These are phyloP conservation scores for Aethionema arabicum DNA, from an alignment of 345 rosid species.

Conservation along the genomic window DNA sequence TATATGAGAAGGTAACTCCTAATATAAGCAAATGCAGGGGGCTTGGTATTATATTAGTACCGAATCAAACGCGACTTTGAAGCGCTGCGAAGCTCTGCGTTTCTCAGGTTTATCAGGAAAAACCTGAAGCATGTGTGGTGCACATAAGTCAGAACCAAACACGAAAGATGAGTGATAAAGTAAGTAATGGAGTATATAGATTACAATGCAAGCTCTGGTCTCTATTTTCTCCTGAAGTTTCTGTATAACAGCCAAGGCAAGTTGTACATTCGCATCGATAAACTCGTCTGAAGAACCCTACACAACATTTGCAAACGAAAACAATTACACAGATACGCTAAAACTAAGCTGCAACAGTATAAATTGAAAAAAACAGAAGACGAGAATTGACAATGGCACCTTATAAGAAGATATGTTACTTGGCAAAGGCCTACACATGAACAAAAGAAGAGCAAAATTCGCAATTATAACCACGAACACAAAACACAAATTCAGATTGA, in stretches of 20 bases:
- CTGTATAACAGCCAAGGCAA: constrained; percentile 70
- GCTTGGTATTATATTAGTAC: constrained; percentile 36
- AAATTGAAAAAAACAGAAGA: not conserved
- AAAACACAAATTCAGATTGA: constrained; percentile 3
- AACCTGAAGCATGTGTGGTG: constrained; percentile 48
- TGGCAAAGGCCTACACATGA: constrained; percentile 72
- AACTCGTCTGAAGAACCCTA: constrained; percentile 98
- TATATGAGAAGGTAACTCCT: constrained; percentile 11
- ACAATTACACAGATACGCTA: constrained; percentile 27
- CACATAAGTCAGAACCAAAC: constrained; percentile 10
- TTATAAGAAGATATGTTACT: constrained; percentile 83
- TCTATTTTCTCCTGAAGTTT: constrained; percentile 72
- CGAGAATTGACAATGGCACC: constrained; percentile 40
- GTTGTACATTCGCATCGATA: constrained; percentile 91
- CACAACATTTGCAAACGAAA: constrained; percentile 46
- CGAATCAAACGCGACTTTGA: constrained; percentile 75
- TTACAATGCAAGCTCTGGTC: constrained; percentile 83
- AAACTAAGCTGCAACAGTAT: not conserved
- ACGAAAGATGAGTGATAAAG: constrained; percentile 8
- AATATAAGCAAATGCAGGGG: constrained; percentile 8
- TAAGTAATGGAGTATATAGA: constrained; percentile 24
- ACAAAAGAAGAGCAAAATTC: constrained; percentile 14
- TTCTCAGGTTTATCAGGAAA: constrained; percentile 90
- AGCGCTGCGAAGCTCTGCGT: constrained; percentile 73
- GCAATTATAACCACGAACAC: constrained; percentile 14